Conservation (phyloP, 129 eudicot genomes). For the Saussurea involucrata region DNA sequence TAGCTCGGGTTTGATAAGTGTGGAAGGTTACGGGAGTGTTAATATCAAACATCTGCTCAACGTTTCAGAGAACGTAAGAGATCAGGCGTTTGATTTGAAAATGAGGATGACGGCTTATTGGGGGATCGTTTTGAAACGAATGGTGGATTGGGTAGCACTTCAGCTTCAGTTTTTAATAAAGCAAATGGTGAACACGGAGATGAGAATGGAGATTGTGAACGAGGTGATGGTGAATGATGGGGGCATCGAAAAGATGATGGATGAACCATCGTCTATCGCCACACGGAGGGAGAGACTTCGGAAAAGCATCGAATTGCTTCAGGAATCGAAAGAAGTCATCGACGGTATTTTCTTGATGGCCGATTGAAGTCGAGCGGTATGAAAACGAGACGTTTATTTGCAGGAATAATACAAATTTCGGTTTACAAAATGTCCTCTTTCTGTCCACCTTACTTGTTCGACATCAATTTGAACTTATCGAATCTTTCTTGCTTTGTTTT, state of each 20-base stretch:
- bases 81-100: constrained; percentile 20
- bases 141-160: constrained; percentile 8
- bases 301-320: constrained; percentile 8
- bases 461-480: too few relatives aligned
- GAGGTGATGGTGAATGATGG: constrained; percentile 10
- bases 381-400: too few relatives aligned
- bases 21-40: constrained; percentile 1
- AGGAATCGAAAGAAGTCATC: constrained; percentile 22
- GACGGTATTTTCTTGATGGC: background rate
- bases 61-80: background rate
- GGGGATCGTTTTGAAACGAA: constrained; percentile 13
- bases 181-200: background rate
- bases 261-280: constrained; percentile 10
- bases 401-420: too few relatives aligned
- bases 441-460: too few relatives aligned
- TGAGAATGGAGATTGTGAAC: background rate
- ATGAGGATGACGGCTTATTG: constrained; percentile 19
- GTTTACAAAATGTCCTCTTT: too few relatives aligned
- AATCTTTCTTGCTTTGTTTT: too few relatives aligned
- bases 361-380: too few relatives aligned
- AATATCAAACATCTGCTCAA: background rate
- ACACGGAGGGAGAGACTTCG: constrained; percentile 16
- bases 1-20: background rate
- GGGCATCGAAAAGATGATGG: constrained; percentile 15
- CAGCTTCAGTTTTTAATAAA: background rate